Evolutionary conservation across 345 rosid genomes (phyloP).

Genomic region (Cardamine resedifolia): DNA sequence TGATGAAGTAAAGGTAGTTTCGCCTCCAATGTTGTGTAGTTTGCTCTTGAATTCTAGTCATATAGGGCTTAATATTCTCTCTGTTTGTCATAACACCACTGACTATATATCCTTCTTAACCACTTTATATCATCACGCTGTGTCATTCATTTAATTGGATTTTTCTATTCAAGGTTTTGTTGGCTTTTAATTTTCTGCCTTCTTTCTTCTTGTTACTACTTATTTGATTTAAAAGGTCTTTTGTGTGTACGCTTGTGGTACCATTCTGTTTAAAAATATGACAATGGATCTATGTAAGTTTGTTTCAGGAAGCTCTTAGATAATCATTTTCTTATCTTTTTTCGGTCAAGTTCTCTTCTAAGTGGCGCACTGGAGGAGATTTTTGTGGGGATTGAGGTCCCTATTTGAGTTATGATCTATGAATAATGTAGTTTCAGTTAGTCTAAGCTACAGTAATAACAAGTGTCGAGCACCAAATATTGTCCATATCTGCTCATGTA

Average conservation of each 20-base stretch:
- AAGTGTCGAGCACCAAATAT: not conserved
- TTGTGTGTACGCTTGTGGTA: not conserved
- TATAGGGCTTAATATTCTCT: slow-evolving; percentile 15
- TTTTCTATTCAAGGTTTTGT: not conserved
- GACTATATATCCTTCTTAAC: slow-evolving; percentile 14
- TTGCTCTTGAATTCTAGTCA: slow-evolving; percentile 41
- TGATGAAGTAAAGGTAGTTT: slow-evolving; percentile 98
- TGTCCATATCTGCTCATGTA: not conserved
- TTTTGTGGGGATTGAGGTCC: not conserved
- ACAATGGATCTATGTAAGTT: not conserved
- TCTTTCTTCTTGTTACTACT: not conserved
- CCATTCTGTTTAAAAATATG: not conserved
- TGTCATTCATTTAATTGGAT: not conserved
- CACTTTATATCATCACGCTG: not conserved
- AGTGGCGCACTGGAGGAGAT: not conserved
- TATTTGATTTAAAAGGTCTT: not conserved
- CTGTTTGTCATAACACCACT: slow-evolving; percentile 24
- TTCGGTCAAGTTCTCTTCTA: not conserved
- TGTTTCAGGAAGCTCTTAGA: slow-evolving; percentile 3
- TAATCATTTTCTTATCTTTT: not conserved
- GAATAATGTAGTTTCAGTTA: not conserved
- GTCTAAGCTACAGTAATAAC: not conserved
- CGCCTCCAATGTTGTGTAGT: slow-evolving; percentile 50
- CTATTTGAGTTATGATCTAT: not conserved
- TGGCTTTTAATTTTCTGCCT: slow-evolving; percentile 4